Evolutionary conservation across 768 basidiomycete genomes (phyloP).

Genomic region (Phylloporus arenicola): DNA sequence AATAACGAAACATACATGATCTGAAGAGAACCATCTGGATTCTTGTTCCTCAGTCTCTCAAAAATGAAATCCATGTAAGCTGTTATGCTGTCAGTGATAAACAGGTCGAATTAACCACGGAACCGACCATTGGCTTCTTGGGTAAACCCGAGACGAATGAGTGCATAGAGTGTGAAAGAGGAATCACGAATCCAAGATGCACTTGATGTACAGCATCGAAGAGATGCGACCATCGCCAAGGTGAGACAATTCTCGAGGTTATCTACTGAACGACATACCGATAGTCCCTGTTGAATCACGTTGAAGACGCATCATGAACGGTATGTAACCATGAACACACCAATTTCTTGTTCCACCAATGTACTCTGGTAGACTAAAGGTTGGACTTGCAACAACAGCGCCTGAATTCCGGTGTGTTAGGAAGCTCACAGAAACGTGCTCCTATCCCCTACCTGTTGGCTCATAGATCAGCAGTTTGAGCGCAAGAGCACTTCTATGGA

Average conservation of each 20-base stretch:
- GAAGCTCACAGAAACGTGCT: background rate
- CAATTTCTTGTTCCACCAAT: constrained; percentile 90
- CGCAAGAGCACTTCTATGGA: constrained; percentile 88
- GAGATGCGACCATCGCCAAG: no score
- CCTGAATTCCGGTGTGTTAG: constrained; percentile 37
- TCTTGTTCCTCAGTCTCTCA: constrained; percentile 73
- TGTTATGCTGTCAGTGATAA: constrained; percentile 20
- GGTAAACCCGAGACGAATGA: constrained; percentile 91
- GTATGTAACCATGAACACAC: constrained; percentile 34
- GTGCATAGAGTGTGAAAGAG: constrained; percentile 91
- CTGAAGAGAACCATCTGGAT: constrained; percentile 86
- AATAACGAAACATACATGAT: constrained; percentile 58
- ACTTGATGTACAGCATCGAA: no score
- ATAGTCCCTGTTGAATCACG: constrained; percentile 48
- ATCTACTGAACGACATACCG: constrained; percentile 33
- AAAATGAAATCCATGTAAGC: constrained; percentile 92
- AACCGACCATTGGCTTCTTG: constrained; percentile 79
- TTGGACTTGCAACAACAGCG: constrained; percentile 91
- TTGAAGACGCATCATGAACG: background rate
- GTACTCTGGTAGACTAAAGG: constrained; percentile 89
- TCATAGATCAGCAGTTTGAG: constrained; percentile 91
- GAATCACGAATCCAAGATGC: constrained; percentile 94
- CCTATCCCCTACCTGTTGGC: constrained; percentile 57
- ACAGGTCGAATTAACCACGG: background rate
- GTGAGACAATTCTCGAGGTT: background rate